Evolutionary conservation across 305 asterid species (phyloP).

Genomic region (Lippia alba): DNA sequence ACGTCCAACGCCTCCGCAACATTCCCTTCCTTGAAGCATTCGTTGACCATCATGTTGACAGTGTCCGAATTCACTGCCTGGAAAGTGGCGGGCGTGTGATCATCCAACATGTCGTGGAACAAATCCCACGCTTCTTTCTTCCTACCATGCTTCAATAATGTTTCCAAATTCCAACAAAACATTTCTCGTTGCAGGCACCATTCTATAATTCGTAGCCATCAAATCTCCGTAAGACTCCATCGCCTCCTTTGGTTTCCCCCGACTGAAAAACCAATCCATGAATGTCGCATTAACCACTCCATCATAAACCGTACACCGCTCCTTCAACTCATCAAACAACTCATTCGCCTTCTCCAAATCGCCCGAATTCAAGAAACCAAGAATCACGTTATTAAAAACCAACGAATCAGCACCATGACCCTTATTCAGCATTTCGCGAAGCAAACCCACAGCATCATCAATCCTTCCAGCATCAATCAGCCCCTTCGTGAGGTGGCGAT

Average conservation of each 20-base stretch:
- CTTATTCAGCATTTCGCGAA: constrained; percentile 80
- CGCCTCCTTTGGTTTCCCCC: constrained; percentile 81
- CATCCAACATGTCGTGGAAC: constrained; percentile 85
- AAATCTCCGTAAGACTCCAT: constrained; percentile 85
- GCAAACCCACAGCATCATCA: constrained; percentile 62
- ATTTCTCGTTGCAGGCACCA: constrained; percentile 85
- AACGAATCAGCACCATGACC: constrained; percentile 96
- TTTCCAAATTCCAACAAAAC: constrained; percentile 80
- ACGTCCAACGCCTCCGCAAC: constrained; percentile 74
- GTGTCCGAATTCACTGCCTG: constrained; percentile 92
- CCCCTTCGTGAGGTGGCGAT: constrained; percentile 87
- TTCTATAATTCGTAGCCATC: constrained; percentile 60
- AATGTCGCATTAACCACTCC: constrained; percentile 89
- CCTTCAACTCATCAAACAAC: constrained; percentile 87
- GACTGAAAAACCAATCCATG: constrained; percentile 92
- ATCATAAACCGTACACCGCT: constrained; percentile 81
- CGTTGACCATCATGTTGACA: constrained; percentile 72
- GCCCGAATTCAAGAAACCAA: constrained; percentile 72
- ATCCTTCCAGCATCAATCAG: constrained; percentile 66
- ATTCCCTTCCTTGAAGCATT: constrained; percentile 77
- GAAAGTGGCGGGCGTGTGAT: constrained; percentile 90
- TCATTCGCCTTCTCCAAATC: constrained; percentile 81
- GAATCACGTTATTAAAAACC: constrained; percentile 82
- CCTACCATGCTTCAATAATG: constrained; percentile 73
- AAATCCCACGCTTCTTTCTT: constrained; percentile 81